Conservation (phyloP, 768 basidiomycete genomes). For the Boletus edulis region DNA sequence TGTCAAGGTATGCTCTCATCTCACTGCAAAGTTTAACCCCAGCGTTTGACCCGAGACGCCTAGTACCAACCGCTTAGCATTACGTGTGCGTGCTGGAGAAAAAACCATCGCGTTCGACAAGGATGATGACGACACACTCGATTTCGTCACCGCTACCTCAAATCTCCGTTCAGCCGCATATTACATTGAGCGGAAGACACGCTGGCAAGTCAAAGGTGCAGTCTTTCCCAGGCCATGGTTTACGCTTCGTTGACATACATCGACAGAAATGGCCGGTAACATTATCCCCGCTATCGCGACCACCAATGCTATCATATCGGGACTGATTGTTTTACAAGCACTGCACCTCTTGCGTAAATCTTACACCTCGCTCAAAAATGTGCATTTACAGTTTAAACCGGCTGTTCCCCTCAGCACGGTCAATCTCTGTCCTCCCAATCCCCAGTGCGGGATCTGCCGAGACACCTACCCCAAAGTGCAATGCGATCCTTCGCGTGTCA, state of each 20-base stretch:
- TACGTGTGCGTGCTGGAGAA: constrained; percentile 62
- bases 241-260: not conserved
- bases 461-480: constrained; percentile 75
- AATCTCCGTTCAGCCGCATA: constrained; percentile 92
- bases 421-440: constrained; percentile 65
- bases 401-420: constrained; percentile 74
- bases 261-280: constrained; percentile 95
- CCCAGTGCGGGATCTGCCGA: constrained; percentile 79
- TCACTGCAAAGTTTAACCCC: not conserved
- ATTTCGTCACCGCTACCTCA: constrained; percentile 94
- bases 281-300: constrained; percentile 99
- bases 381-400: constrained; percentile 78
- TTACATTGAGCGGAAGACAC: constrained; percentile 82
- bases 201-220: constrained; percentile 95
- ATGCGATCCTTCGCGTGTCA: constrained; percentile 70
- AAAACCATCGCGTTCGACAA: constrained; percentile 89
- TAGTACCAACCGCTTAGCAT: constrained; percentile 80
- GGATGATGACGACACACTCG: constrained; percentile 94
- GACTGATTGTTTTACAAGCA: constrained; percentile 91
- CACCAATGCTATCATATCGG: constrained; percentile 96
- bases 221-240: not conserved
- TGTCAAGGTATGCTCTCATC: not conserved
- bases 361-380: constrained; percentile 61
- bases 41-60: constrained; percentile 5
- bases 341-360: constrained; percentile 75